Base-by-base conservation (phyloP, 805 yeast species). In the Pichia exigua region DNA sequence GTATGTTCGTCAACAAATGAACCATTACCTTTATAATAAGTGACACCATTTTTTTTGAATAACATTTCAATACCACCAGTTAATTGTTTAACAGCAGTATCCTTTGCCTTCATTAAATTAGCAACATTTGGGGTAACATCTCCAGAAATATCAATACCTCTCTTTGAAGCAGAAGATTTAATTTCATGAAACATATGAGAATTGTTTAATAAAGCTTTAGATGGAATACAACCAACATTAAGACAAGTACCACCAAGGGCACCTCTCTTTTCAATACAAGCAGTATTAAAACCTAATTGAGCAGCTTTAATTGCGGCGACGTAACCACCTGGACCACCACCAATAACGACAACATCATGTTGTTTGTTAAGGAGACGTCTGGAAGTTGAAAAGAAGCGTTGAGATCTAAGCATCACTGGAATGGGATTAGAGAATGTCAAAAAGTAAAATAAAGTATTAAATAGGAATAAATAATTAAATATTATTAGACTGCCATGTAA, bases 321-420 rank as follows among this genome's bases (percentile, higher is more conserved):
- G 70, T 94, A 94, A 57, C 99, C 99, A 71, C 98, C 99, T 61
- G 99, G 99, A 54, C 99, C 99, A 63, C 97, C 98, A 61, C 99
- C 99, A 65, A 94, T 86, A 62, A 94, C 88, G 50, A 92, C 95
- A 50, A 94, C 81, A 65, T 94, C 98, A 68, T 88, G 94, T 65
- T 84, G 83, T 62, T 65, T 64, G 40, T 69, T 64, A 45, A 60
- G 64, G 7, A 58, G 45, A 11, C 58, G 49, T 59, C 67, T 59
- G 47, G 67, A 63, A 13, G 63, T 54, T 17, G 71, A 67, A 49
- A 67, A 67, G 20, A 35, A 35, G n/a, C 39, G 39, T 35, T 35
- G 39, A 50, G 61, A 52, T 62, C 68, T 67, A 43, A 67, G 58
- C 71, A 67, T 67, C 22, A n/a, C 20, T 12, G 35, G 35, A 13